Base-by-base conservation (phyloP, 2,329 filamentous ascomycete species). In the Fusarium anthophilum region DNA sequence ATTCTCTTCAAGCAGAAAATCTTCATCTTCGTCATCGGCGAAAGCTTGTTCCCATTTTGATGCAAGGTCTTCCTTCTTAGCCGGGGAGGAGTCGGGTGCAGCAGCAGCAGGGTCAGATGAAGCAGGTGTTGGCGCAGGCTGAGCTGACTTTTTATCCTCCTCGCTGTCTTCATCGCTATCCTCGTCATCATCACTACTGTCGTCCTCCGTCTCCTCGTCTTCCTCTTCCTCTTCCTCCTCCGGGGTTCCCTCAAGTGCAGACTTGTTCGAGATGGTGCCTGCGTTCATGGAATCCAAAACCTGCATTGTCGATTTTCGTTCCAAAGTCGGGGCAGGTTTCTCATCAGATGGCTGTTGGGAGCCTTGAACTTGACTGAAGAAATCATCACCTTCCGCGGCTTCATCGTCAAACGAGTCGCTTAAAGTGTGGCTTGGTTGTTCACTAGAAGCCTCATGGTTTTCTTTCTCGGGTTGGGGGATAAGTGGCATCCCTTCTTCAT, bases 41-140 rank as follows among this genome's bases (percentile, higher is more conserved):
- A 98, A 89, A 48, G 94, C 93, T 53, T 93, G 92, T 73, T 94
- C 90, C 94, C 96, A 98, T 75, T 94, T 91, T 24, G 93, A 93
- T 51, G 93, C 92, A 45, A 96, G 82, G 78, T 96, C 93, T 47
- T 91, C 88, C 12, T 88, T 84, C 10, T 77, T 67, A n/a, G 77
- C 70, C 26, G 76, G 70, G 39, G 76, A 72, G 26, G 79, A 68
- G 28, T 80, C 74, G 32, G 77, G 76, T 18, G 69, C 24, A 17
- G 18, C 51, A 38, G 76, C 70, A 47, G 76, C 72, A 26, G 78
- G 68, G 30, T 79, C 74, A 35, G 77, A 77, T 18, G 69, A 60
- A 30, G 61, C 38, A n/a, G 67, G 35, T 17, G 58, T 58, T 26
- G 62, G 45, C 26, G 65, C 70, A 24, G 54, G 43, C 28, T 71